Conservation (phyloP, 208 protist species). For the Trypanosomatidae sp. region DNA sequence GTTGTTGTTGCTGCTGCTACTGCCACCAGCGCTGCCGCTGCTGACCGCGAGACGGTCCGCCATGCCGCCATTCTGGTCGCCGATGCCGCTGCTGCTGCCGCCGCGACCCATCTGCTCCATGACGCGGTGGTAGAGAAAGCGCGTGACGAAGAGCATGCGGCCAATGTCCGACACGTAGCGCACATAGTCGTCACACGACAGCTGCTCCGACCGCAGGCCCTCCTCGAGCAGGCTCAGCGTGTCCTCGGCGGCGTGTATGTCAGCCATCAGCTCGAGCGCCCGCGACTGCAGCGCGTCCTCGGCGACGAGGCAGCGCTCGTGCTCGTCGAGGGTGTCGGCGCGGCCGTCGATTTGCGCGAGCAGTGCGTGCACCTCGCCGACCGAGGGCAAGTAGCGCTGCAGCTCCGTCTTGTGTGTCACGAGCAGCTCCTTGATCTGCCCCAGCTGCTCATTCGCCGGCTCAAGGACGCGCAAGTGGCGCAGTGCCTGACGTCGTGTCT, state of each 20-base stretch:
- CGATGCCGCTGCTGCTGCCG: no score
- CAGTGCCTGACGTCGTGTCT: constrained; percentile 33
- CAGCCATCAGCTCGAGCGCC: constrained; percentile 55
- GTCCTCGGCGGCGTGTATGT: constrained; percentile 64
- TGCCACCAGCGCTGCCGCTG: not conserved
- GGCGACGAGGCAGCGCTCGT: constrained; percentile 35
- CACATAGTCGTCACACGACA: constrained; percentile 73
- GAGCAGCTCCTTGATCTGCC: constrained; percentile 27
- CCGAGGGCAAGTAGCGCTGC: constrained; percentile 26
- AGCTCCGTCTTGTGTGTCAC: constrained; percentile 26
- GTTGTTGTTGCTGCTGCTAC: constrained; percentile 7
- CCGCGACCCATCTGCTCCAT: constrained; percentile 12
- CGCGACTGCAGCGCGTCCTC: constrained; percentile 30
- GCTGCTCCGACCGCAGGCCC: constrained; percentile 27
- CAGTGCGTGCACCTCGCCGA: constrained; percentile 26
- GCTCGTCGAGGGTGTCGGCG: constrained; percentile 37
- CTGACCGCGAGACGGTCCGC: not conserved
- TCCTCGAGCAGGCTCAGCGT: constrained; percentile 47
- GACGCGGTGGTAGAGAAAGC: constrained; percentile 43
- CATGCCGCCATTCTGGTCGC: not conserved
- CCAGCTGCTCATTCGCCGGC: constrained; percentile 26
- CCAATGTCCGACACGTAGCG: constrained; percentile 57
- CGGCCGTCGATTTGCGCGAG: constrained; percentile 17
- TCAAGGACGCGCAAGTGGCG: constrained; percentile 27
- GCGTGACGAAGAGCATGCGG: constrained; percentile 57